Percentiles rank a stretch among this genome's conserved stretches.
Evolutionary conservation across 2,329 filamentous ascomycete species (phyloP).

Genomic region (Aspergillus puulaauensis): DNA sequence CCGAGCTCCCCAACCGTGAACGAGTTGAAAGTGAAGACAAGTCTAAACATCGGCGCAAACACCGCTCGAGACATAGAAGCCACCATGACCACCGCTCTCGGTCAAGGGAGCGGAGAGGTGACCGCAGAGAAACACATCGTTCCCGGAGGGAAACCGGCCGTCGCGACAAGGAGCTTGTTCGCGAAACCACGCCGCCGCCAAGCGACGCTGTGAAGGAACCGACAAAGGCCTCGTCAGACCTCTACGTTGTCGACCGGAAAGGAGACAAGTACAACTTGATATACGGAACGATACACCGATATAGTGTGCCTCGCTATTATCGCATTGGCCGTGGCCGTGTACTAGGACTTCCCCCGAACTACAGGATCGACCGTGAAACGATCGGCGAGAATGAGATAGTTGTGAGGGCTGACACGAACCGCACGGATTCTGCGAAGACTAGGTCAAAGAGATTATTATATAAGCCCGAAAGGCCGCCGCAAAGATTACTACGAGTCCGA

Average conservation of each 20-base stretch:
- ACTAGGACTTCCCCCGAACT: constrained; percentile 61
- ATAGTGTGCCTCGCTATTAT: constrained; percentile 69
- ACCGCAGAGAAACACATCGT: constrained; percentile 15
- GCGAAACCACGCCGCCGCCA: constrained; percentile 4
- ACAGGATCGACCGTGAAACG: constrained; percentile 67
- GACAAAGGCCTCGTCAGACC: constrained; percentile 21
- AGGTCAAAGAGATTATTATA: constrained; percentile 45
- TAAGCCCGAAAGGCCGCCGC: constrained; percentile 20
- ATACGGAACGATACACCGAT: constrained; percentile 73
- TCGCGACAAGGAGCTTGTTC: constrained; percentile 6
- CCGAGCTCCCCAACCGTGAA: constrained; percentile 21
- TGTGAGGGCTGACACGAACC: constrained; percentile 30
- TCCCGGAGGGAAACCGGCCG: constrained; percentile 13
- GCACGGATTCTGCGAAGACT: constrained; percentile 46
- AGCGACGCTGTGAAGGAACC: constrained; percentile 15
- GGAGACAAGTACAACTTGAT: constrained; percentile 74
- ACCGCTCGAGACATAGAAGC: constrained; percentile 21
- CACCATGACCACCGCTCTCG: constrained; percentile 24
- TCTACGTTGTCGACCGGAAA: constrained; percentile 67
- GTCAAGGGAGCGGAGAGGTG: constrained; percentile 19
- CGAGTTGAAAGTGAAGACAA: constrained; percentile 21
- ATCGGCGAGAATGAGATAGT: constrained; percentile 40
- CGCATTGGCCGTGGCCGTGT: constrained; percentile 68
- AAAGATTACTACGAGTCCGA: constrained; percentile 27
- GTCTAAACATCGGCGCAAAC: constrained; percentile 21